A percentile compares a stretch with the other conserved stretches of the same genome.
Conservation (phyloP, 2,329 filamentous ascomycete species). For the Arthrinium puccinioides region DNA sequence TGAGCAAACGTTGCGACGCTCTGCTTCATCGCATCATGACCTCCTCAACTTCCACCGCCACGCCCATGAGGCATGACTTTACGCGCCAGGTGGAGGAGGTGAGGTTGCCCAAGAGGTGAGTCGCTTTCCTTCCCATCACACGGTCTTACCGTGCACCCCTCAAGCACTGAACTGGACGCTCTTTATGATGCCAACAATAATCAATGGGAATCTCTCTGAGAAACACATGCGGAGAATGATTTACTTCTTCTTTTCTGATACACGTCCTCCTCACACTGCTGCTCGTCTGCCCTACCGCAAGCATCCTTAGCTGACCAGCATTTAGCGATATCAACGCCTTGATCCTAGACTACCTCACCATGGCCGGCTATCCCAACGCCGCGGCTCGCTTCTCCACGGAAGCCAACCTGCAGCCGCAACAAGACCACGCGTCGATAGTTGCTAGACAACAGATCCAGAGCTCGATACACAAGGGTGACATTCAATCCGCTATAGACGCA, state of each 20-base stretch:
- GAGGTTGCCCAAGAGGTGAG: constrained; percentile 85
- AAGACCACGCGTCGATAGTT: constrained; percentile 65
- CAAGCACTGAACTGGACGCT: constrained; percentile 3
- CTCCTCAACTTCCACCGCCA: constrained; percentile 67
- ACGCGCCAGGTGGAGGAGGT: constrained; percentile 76
- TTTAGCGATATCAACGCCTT: constrained; percentile 87
- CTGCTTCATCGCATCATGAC: constrained; percentile 28
- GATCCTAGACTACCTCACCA: constrained; percentile 94
- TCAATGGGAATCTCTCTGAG: constrained; percentile 99
- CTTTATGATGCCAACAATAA: constrained; percentile 37
- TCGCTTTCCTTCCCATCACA: constrained; percentile 19
- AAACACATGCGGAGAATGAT: constrained; percentile 79
- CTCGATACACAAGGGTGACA: constrained; percentile 77
- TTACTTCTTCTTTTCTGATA: constrained; percentile 27
- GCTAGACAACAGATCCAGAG: constrained; percentile 77
- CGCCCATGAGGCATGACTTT: constrained; percentile 66
- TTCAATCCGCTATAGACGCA: constrained; percentile 75
- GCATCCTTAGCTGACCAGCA: constrained; percentile 17
- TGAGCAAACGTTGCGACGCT: constrained; percentile 9
- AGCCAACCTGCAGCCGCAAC: constrained; percentile 73
- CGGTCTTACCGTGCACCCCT: constrained; percentile 9
- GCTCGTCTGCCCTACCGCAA: too few species aligned
- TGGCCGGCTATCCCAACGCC: constrained; percentile 88
- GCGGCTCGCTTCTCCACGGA: constrained; percentile 91
- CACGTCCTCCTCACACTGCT: constrained; percentile 5